phyloP scores from a whole-genome alignment of 1,284 basidiomycete genomes.

The Tylopilus sp. region DNA sequence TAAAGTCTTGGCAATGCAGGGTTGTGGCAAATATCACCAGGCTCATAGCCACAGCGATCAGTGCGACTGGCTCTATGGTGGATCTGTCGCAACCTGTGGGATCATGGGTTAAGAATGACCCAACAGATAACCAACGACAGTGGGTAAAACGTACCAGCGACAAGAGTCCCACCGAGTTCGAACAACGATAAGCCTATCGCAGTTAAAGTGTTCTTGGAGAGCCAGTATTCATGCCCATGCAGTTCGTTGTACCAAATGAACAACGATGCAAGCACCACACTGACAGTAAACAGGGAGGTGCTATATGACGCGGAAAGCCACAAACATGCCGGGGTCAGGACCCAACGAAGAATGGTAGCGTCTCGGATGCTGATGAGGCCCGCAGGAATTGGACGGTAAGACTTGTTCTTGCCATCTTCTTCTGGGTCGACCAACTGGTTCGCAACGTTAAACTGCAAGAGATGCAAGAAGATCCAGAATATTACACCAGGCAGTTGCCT shows the following conservation, averaged over 20 bases:
- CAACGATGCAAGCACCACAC: conserved; percentile 29
- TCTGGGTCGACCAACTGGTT: conserved; percentile 40
- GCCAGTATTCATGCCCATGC: conserved; percentile 30
- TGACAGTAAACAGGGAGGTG: conserved; percentile 31
- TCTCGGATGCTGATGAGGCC: conserved; percentile 35
- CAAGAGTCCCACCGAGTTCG: conserved; percentile 31
- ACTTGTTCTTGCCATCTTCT: conserved; percentile 42
- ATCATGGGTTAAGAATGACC: background rate
- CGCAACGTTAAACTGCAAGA: conserved; percentile 44
- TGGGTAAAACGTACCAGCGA: conserved; percentile 28
- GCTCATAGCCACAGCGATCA: conserved; percentile 27
- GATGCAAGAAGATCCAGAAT: conserved; percentile 45
- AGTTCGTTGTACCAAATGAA: conserved; percentile 40
- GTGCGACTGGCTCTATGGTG: conserved; percentile 24
- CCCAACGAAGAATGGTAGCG: conserved; percentile 39
- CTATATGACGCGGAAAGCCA: conserved; percentile 35
- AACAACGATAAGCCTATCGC: conserved; percentile 35
- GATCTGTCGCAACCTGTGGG: conserved; percentile 26
- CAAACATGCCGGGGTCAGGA: conserved; percentile 35
- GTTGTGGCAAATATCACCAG: conserved; percentile 35
- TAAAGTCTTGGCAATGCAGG: conserved; percentile 42
- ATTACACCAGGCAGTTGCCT: conserved; percentile 27
- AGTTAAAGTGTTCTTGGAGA: conserved; percentile 34
- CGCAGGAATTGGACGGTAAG: conserved; percentile 41
- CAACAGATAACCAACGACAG: too few species aligned